Conservation (phyloP, 2,329 filamentous ascomycete species). For the Colletotrichum tofieldiae region DNA sequence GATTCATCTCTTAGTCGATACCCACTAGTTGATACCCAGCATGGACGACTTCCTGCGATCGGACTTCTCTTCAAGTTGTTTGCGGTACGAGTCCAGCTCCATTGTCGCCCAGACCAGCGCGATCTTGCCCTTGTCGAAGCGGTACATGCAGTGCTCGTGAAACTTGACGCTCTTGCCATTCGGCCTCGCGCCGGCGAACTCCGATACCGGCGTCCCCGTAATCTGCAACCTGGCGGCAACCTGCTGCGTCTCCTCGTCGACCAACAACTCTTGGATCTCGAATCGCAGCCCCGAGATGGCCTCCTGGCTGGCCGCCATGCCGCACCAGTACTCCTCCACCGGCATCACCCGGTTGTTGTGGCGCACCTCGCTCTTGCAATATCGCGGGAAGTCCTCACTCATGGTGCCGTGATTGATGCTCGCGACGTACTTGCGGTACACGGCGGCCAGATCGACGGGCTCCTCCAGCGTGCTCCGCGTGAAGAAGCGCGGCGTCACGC, state of each 20-base stretch:
- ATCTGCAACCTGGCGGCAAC: constrained; percentile 52
- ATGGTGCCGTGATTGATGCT: constrained; percentile 52
- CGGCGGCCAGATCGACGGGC: constrained; percentile 15
- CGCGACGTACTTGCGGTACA: constrained; percentile 51
- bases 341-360: constrained; percentile 51
- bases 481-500: constrained; percentile 31
- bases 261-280: constrained; percentile 49
- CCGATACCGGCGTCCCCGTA: constrained; percentile 49
- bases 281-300: constrained; percentile 50
- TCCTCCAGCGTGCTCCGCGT: constrained; percentile 19
- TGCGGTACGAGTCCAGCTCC: constrained; percentile 49
- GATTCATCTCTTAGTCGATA: constrained; percentile 17
- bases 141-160: constrained; percentile 54
- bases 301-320: constrained; percentile 50
- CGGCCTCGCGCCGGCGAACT: constrained; percentile 49
- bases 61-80: constrained; percentile 16
- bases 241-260: constrained; percentile 51
- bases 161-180: constrained; percentile 51
- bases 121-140: constrained; percentile 52
- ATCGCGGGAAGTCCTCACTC: constrained; percentile 46
- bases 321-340: constrained; percentile 47
- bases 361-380: constrained; percentile 48
- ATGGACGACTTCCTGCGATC: constrained; percentile 34
- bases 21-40: constrained; percentile 39
- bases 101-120: constrained; percentile 53